Base-by-base conservation (phyloP, 495 filamentous ascomycete genomes). In the Aspergillus sclerotiicarbonarius region DNA sequence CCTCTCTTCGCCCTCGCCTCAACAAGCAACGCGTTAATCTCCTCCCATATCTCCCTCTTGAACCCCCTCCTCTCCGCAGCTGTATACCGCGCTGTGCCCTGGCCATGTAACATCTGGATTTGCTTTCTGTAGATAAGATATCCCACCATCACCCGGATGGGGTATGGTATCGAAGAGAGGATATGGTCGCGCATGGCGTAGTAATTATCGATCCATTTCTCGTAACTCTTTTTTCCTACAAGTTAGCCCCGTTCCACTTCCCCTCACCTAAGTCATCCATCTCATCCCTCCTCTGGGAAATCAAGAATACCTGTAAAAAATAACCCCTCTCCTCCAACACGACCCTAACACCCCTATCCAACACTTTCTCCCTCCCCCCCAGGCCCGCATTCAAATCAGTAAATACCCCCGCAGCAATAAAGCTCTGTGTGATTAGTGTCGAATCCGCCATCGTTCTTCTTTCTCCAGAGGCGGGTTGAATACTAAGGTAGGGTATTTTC, bases 261-360 rank as follows among this genome's bases (percentile, higher is more conserved):
- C 6, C n/a, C n/a, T n/a, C n/a, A n/a, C n/a, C n/a, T n/a, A n/a
- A n/a, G n/a, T n/a, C n/a, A n/a, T n/a, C n/a, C n/a, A n/a, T n/a
- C n/a, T n/a, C n/a, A n/a, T n/a, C n/a, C n/a, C n/a, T n/a, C n/a
- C n/a, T n/a, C n/a, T n/a, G n/a, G n/a, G n/a, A n/a, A n/a, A n/a
- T n/a, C n/a, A n/a, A n/a, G n/a, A n/a, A n/a, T 57, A 82, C 81
- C 53, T 77, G 68, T 44, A 71, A 80, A 53, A 85, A 87, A 58
- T 78, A 83, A 16, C 86, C 51, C 67, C 81, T 83, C 46, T 88
- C 84, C 62, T 89, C 86, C 10, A 88, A 52, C 39, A 88, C 41
- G 1, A 82, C 82, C 6, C 74, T 63, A 1, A 87, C 37, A 0
- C 74, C 80, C 4, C 84, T 47, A 66, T 87, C 84, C 2, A 73